Conservation (phyloP, 1,284 basidiomycete species). For the Cyathus olla region DNA sequence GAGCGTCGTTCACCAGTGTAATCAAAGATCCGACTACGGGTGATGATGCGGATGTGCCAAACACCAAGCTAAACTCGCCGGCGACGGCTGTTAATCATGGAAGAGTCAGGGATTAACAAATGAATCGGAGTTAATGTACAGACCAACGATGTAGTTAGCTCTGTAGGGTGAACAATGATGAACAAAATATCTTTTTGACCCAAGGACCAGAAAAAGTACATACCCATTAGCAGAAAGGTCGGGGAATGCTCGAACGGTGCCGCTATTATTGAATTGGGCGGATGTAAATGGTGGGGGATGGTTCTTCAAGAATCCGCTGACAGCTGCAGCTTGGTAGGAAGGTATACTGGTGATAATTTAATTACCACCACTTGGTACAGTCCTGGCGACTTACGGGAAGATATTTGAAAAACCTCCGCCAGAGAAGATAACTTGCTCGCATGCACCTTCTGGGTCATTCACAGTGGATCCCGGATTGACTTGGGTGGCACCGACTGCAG, state of each 20-base stretch:
- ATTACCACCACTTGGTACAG: neutral
- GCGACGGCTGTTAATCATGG: too few relatives aligned
- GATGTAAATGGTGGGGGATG: conserved; percentile 26
- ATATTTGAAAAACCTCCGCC: conserved; percentile 66
- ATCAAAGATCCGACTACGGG: conserved; percentile 64
- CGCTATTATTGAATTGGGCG: conserved; percentile 29
- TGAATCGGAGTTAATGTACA: conserved; percentile 6
- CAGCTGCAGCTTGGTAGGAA: conserved; percentile 23
- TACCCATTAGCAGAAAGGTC: conserved; percentile 33
- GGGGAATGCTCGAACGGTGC: conserved; percentile 28
- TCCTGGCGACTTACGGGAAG: conserved; percentile 29
- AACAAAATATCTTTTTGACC: neutral
- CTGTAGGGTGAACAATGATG: conserved; percentile 10
- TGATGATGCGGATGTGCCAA: conserved; percentile 65
- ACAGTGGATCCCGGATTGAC: conserved; percentile 52
- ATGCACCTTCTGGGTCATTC: conserved; percentile 49
- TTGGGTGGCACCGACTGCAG: conserved; percentile 64
- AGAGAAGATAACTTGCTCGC: conserved; percentile 51
- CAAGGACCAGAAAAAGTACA: neutral
- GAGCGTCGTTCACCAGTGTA: conserved; percentile 66
- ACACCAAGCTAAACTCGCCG: conserved; percentile 41
- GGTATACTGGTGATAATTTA: conserved; percentile 15
- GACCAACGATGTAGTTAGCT: conserved; percentile 31
- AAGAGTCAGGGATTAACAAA: too few relatives aligned
- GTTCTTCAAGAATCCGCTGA: conserved; percentile 18